A percentile compares a stretch with the other conserved stretches of the same genome.
Conservation (phyloP, 176 grass and related monocot genomes). For the Triticum dicoccoides region DNA sequence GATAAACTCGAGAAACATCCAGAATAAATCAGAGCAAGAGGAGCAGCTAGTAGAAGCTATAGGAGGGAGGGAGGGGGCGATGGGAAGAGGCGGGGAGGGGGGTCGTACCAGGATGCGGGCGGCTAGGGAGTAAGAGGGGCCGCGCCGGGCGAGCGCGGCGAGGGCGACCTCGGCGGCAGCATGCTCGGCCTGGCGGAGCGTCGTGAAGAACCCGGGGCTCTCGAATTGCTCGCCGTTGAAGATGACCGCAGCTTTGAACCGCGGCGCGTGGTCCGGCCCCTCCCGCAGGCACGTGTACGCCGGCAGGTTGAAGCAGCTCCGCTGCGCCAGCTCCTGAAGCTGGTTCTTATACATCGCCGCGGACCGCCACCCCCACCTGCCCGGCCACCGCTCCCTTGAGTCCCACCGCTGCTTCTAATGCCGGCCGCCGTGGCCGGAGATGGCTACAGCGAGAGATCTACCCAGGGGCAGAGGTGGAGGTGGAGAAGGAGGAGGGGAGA, state of each 20-base stretch:
- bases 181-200: slow-evolving; percentile 96
- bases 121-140: slow-evolving; percentile 89
- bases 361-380: background rate
- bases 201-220: slow-evolving; percentile 91
- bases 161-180: slow-evolving; percentile 92
- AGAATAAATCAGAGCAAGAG: background rate
- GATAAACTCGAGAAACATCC: background rate
- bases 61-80: background rate
- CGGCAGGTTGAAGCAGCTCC: slow-evolving; percentile 99
- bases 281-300: slow-evolving; percentile 95
- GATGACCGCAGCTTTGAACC: slow-evolving; percentile 93
- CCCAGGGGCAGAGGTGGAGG: background rate
- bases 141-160: slow-evolving; percentile 70
- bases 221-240: slow-evolving; percentile 94
- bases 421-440: slow-evolving; percentile 34
- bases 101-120: slow-evolving; percentile 87
- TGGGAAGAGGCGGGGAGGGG: background rate
- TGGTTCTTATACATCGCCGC: slow-evolving; percentile 95
- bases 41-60: background rate
- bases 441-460: slow-evolving; percentile 42
- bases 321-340: slow-evolving; percentile 98
- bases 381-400: background rate
- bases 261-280: slow-evolving; percentile 93
- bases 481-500: background rate
- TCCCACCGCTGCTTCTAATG: slow-evolving; percentile 23